Conservation (phyloP, 192 early-diverging fungal genomes). For the Backusella morwellensis region DNA sequence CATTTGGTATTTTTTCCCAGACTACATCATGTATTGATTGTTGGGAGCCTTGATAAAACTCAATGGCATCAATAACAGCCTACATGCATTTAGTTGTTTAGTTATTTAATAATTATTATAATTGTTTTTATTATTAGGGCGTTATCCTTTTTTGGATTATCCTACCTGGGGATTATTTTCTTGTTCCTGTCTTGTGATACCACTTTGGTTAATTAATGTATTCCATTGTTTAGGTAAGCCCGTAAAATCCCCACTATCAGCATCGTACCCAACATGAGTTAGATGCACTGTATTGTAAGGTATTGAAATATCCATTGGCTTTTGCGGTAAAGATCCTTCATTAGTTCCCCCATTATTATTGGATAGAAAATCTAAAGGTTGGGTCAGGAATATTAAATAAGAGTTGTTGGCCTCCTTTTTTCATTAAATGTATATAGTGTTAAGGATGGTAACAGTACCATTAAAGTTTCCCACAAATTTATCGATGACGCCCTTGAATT, state of each 20-base stretch:
- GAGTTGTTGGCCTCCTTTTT: neutral
- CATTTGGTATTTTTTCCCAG: constrained; percentile 33
- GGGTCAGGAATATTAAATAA: neutral
- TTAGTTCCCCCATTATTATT: neutral
- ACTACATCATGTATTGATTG: constrained; percentile 17
- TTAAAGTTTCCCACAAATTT: constrained; percentile 40
- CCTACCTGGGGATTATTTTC: constrained; percentile 77
- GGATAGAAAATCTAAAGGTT: constrained; percentile 18
- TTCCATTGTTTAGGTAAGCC: constrained; percentile 94
- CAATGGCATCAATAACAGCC: constrained; percentile 79
- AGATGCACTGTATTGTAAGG: constrained; percentile 96
- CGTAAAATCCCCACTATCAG: constrained; percentile 91
- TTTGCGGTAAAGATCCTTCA: constrained; percentile 26
- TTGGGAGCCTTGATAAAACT: constrained; percentile 69
- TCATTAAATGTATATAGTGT: neutral
- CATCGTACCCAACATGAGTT: constrained; percentile 95
- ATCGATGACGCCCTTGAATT: constrained; percentile 48
- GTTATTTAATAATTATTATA: neutral
- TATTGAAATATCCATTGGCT: constrained; percentile 76
- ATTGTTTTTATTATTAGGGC: neutral
- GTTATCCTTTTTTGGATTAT: neutral
- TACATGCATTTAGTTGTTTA: constrained; percentile 16
- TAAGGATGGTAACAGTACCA: constrained; percentile 22
- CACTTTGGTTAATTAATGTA: constrained; percentile 82
- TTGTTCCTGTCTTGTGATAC: constrained; percentile 92